phyloP scores from a whole-genome alignment of 2,329 filamentous ascomycete species.

The Escovopsis weberi region DNA sequence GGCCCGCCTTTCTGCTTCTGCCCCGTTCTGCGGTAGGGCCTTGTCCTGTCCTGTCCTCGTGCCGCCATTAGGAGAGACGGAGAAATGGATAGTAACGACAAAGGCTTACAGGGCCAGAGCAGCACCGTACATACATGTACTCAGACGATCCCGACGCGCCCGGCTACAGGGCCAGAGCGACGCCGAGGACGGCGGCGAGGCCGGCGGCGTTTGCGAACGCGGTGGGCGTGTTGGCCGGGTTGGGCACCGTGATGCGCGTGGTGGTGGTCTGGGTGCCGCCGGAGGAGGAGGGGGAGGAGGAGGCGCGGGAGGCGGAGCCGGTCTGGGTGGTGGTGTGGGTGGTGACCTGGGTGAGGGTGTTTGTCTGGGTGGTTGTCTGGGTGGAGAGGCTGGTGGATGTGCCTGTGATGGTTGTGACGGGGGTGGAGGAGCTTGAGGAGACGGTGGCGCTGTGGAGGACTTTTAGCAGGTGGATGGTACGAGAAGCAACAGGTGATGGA shows the following conservation, averaged over 20 bases:
- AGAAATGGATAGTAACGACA: too few relatives aligned
- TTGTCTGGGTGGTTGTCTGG: not conserved
- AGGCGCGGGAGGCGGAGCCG: not conserved
- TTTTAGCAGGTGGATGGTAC: not conserved
- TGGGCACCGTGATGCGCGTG: slow-evolving; percentile 1
- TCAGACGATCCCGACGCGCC: too few relatives aligned
- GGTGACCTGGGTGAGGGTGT: not conserved
- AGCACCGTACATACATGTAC: too few relatives aligned
- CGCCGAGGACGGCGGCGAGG: slow-evolving; percentile 10
- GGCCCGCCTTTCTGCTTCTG: too few relatives aligned
- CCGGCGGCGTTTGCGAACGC: slow-evolving; percentile 9
- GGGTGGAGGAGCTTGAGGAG: not conserved
- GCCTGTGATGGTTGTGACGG: slow-evolving; percentile 1
- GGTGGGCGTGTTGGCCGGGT: slow-evolving; percentile 11
- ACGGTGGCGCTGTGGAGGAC: not conserved
- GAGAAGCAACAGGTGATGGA: not conserved
- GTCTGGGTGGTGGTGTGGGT: not conserved
- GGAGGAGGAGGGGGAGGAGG: not conserved
- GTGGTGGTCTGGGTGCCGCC: not conserved
- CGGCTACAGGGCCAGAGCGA: slow-evolving; percentile 8
- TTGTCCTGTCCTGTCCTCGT: too few relatives aligned
- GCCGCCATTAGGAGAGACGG: too few relatives aligned
- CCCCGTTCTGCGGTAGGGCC: too few relatives aligned
- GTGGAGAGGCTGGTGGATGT: not conserved
- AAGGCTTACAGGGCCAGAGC: too few relatives aligned